Evolutionary conservation across 2,329 filamentous ascomycete genomes (phyloP).

Genomic region (Trichoderma harzianum): DNA sequence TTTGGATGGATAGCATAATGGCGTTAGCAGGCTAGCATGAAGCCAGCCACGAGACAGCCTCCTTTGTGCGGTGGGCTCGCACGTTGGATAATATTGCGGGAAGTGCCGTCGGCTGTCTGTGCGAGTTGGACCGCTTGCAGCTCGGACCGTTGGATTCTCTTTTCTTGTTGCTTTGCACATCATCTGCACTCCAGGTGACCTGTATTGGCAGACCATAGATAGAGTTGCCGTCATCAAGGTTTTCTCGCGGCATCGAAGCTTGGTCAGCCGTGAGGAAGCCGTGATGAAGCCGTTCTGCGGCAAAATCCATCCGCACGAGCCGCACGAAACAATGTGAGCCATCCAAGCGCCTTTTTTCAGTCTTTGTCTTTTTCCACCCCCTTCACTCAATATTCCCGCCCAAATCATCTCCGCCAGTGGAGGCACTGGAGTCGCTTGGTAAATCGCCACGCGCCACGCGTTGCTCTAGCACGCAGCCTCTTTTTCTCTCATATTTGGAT

Average conservation of each 20-base stretch:
- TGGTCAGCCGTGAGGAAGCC: not conserved
- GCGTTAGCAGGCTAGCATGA: not conserved
- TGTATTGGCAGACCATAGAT: not conserved
- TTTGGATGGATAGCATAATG: not conserved
- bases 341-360: not conserved
- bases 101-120: constrained; percentile 1
- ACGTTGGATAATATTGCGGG: not conserved
- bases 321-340: not conserved
- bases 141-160: not conserved
- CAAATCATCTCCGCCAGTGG: not conserved
- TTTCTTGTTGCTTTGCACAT: not conserved
- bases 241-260: not conserved
- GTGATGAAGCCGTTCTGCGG: not conserved
- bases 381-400: not conserved
- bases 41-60: not conserved
- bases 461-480: constrained; percentile 5
- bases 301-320: not conserved
- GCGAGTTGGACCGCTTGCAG: not conserved
- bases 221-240: not conserved
- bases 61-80: not conserved
- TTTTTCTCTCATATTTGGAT: not conserved
- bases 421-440: not conserved
- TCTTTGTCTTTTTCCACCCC: not conserved
- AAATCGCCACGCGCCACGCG: constrained; percentile 8
- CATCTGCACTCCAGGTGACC: not conserved